These are phyloP conservation scores for Hemisphaericaspora lyxosophila DNA, from an alignment of 1,139 yeast genomes.

Conservation along the genomic window DNA sequence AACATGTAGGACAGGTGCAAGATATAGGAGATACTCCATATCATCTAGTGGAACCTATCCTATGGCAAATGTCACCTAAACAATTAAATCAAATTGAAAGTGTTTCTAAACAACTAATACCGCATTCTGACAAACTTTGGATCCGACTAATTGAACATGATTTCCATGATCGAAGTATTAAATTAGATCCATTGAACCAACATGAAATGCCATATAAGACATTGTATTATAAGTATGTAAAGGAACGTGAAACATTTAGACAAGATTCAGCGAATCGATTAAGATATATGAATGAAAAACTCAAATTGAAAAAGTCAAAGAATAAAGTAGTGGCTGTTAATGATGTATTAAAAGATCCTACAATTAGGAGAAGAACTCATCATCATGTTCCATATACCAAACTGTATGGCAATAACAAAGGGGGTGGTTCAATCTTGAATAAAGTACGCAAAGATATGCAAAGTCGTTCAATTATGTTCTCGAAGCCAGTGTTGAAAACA, in stretches of 20 bases:
- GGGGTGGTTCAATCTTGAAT: conserved; percentile 36
- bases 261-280: conserved; percentile 51
- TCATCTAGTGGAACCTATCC: conserved; percentile 44
- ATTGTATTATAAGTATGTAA: conserved; percentile 41
- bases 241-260: conserved; percentile 47
- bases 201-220: conserved; percentile 38
- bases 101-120: conserved; percentile 41
- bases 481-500: conserved; percentile 15
- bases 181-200: conserved; percentile 10
- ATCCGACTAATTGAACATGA: conserved; percentile 41
- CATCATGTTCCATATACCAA: conserved; percentile 3
- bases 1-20: conserved; percentile 18
- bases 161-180: conserved; percentile 45
- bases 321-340: conserved; percentile 47
- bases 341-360: conserved; percentile 40
- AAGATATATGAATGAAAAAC: conserved; percentile 42
- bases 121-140: conserved; percentile 59
- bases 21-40: conserved; percentile 53
- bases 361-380: conserved; percentile 25
- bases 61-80: conserved; percentile 43
- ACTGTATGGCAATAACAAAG: conserved; percentile 14
- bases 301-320: conserved; percentile 43
- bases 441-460: conserved; percentile 37
- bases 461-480: conserved; percentile 35
- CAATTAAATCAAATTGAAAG: conserved; percentile 48